Percentiles rank a stretch among this genome's conserved stretches.
Evolutionary conservation across 2,329 filamentous ascomycete species (phyloP).

Genomic region (Ophiocordyceps polyrhachis-furcata): DNA sequence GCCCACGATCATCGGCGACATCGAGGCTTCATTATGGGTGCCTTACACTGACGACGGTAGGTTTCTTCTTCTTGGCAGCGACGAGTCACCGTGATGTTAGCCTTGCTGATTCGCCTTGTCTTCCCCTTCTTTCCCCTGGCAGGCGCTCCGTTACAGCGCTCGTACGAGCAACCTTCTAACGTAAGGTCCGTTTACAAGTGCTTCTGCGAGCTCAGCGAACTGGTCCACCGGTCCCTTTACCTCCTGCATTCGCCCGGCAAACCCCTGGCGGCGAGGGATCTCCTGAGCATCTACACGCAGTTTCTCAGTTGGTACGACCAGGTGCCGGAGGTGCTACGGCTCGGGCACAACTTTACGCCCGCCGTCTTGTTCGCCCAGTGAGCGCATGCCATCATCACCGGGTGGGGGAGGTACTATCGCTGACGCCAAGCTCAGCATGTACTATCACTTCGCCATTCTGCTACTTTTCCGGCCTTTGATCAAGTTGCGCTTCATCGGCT

Average conservation of each 20-base stretch:
- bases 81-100: neutral
- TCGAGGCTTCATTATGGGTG: constrained; percentile 41
- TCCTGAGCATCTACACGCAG: constrained; percentile 46
- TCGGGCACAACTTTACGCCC: constrained; percentile 53
- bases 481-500: constrained; percentile 43
- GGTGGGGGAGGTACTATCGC: neutral
- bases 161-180: constrained; percentile 44
- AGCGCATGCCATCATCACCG: constrained; percentile 12
- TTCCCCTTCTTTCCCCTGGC: neutral
- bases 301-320: constrained; percentile 55
- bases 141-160: constrained; percentile 34
- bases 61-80: constrained; percentile 5
- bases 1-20: constrained; percentile 38
- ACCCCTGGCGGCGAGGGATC: constrained; percentile 41
- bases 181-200: constrained; percentile 49
- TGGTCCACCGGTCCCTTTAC: constrained; percentile 53
- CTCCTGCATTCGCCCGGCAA: constrained; percentile 53
- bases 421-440: constrained; percentile 30
- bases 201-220: constrained; percentile 54
- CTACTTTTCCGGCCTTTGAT: constrained; percentile 59
- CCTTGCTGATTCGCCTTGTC: neutral
- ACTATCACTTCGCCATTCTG: constrained; percentile 51
- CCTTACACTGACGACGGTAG: constrained; percentile 39
- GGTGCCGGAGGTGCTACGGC: constrained; percentile 42
- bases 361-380: constrained; percentile 59